These are phyloP conservation scores for Iris macrosiphon DNA, from an alignment of 106 monocot genomes.

Conservation along the genomic window DNA sequence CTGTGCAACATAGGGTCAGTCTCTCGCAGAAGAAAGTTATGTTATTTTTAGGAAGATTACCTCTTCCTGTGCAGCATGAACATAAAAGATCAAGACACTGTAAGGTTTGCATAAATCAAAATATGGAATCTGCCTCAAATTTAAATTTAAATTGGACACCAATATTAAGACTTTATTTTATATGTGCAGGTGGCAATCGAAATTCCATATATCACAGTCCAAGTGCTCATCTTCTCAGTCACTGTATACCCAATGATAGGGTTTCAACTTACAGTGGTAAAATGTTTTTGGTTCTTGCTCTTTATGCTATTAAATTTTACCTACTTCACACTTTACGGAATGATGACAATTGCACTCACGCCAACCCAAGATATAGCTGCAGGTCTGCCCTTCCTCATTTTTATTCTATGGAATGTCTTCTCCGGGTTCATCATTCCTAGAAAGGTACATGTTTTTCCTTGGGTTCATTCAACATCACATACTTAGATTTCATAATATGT, in stretches of 20 bases:
- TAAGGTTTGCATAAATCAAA: too few species aligned
- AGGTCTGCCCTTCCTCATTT: slow-evolving; percentile 53
- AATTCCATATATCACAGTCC: slow-evolving; percentile 40
- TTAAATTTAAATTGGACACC: too few species aligned
- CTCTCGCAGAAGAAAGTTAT: too few species aligned
- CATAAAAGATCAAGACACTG: too few species aligned
- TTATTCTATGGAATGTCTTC: slow-evolving; percentile 67
- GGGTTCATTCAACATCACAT: too few species aligned
- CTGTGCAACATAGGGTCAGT: too few species aligned
- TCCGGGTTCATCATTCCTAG: slow-evolving; percentile 66
- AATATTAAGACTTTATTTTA: background rate
- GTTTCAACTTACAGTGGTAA: slow-evolving; percentile 34
- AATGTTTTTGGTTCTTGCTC: slow-evolving; percentile 65
- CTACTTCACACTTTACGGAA: slow-evolving; percentile 65
- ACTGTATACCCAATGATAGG: slow-evolving; percentile 71
- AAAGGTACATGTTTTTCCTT: slow-evolving; percentile 58
- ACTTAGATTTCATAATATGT: too few species aligned
- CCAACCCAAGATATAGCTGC: slow-evolving; percentile 68
- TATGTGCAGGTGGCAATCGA: slow-evolving; percentile 51
- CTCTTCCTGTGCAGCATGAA: too few species aligned
- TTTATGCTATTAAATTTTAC: slow-evolving; percentile 54
- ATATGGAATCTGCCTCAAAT: too few species aligned
- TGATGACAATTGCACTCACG: slow-evolving; percentile 70
- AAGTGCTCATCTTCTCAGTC: slow-evolving; percentile 43
- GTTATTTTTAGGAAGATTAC: too few species aligned